Evolutionary conservation across 1,284 basidiomycete genomes (phyloP).

Genomic region (Omphalotus olearius): DNA sequence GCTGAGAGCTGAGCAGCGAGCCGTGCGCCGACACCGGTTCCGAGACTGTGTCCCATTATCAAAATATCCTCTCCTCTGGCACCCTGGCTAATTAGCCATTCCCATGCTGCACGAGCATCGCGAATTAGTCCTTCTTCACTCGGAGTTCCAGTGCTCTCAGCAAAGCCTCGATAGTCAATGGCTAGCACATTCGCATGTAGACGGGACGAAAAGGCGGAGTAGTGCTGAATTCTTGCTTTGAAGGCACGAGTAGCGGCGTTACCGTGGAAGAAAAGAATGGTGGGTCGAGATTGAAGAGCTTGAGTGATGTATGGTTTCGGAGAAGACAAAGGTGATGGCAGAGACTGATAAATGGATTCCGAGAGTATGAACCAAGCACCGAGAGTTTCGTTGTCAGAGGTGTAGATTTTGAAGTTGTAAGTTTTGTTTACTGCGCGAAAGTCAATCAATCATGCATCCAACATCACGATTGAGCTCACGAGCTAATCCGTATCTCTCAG

Average conservation of each 20-base stretch:
- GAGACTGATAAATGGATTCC: slow-evolving; percentile 56
- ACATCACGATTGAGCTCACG: slow-evolving; percentile 48
- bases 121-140: slow-evolving; percentile 68
- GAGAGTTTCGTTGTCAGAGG: slow-evolving; percentile 73
- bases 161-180: slow-evolving; percentile 93
- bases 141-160: slow-evolving; percentile 78
- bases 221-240: slow-evolving; percentile 57
- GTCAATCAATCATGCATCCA: neutral
- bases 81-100: slow-evolving; percentile 67
- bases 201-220: slow-evolving; percentile 57
- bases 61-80: slow-evolving; percentile 58
- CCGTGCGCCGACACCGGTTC: slow-evolving; percentile 72
- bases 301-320: slow-evolving; percentile 26
- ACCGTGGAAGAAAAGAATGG: slow-evolving; percentile 87
- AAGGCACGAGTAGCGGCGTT: slow-evolving; percentile 80
- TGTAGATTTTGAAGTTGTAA: slow-evolving; percentile 65
- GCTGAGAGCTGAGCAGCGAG: slow-evolving; percentile 55
- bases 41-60: slow-evolving; percentile 79
- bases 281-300: slow-evolving; percentile 64
- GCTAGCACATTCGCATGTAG: slow-evolving; percentile 76
- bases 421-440: slow-evolving; percentile 67
- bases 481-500: slow-evolving; percentile 78
- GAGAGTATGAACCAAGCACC: slow-evolving; percentile 92
- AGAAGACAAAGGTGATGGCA: slow-evolving; percentile 30
- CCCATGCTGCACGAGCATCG: slow-evolving; percentile 81